Evolutionary conservation across 1,284 basidiomycete species (phyloP), one percentile per base, ranked within the genome.

Genomic region (Filobasidium uniguttulatum): DNA sequence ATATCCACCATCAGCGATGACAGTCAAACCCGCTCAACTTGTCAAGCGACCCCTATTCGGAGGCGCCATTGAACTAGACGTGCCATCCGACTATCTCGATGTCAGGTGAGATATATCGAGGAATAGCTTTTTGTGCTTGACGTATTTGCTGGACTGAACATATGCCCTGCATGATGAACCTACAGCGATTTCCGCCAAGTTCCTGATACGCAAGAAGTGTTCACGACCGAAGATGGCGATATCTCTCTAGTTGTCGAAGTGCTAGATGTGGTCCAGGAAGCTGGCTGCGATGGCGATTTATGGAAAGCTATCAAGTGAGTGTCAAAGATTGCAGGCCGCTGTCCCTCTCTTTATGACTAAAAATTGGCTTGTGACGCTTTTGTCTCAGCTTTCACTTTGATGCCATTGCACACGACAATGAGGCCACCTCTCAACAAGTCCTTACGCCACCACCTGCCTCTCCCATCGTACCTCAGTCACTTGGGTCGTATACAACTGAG

Each of bases 201-300:
- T 10, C 93, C 94, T n/a, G 85, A 98, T 65, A 90, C 80, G 12
- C 93, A 99, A 68, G 94, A 98, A 65, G 91, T 97, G 38, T 85
- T 89, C 65, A 68, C 97, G 34, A 81, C 81, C 45, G 75, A 77
- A 2, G 68, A 79, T 46, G 80, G 79, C 5, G 75, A 78, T 54
- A 72, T 83, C 56, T 88, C 83, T 60, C 75, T 91, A 54, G 80
- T 98, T 51, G 67, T 96, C 22, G 94, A 99, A 65, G 78, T 96
- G 17, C 72, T 98, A 7, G 71, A 87, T 66, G 83, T 91, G 41
- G 77, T 80, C 33, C 71, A 75, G 31, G 63, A 73, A 29, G 74
- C 80, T 44, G 67, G 33, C 14, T 63, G 65, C 1, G 56, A 54
- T 22, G 55, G 66, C 20, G 67, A 72, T 30, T 55, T 68, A 9